These are phyloP conservation scores for Cylindrotheca closterium DNA, from an alignment of 108 stramenopile species.

Conservation along the genomic window DNA sequence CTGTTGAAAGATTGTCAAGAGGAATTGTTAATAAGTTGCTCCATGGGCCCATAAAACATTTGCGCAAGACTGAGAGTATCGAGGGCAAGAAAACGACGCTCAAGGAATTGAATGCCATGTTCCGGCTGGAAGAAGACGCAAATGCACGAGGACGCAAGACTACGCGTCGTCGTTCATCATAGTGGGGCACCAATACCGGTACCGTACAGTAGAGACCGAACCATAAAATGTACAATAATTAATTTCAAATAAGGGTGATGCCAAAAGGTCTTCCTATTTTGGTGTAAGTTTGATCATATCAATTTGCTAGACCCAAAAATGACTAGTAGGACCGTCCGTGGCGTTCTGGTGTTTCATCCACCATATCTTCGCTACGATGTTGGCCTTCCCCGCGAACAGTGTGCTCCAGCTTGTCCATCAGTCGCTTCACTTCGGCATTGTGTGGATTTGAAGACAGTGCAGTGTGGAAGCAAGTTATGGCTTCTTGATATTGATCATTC, in stretches of 20 bases:
- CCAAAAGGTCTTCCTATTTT: too few species aligned
- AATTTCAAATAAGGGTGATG: too few species aligned
- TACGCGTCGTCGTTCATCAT: slow-evolving; percentile 20
- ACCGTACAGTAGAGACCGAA: background rate
- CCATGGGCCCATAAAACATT: slow-evolving; percentile 96
- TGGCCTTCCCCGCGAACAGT: slow-evolving; percentile 51
- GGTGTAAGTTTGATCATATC: too few species aligned
- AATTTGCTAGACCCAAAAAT: too few species aligned
- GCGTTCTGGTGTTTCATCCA: slow-evolving; percentile 37
- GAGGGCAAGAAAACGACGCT: slow-evolving; percentile 85
- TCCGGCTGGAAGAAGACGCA: slow-evolving; percentile 84
- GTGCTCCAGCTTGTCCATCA: slow-evolving; percentile 75
- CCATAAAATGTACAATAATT: too few species aligned
- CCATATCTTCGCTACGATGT: slow-evolving; percentile 31
- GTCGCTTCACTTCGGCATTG: slow-evolving; percentile 53
- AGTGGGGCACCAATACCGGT: background rate
- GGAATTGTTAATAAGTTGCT: slow-evolving; percentile 98
- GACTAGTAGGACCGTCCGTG: slow-evolving; percentile 11
- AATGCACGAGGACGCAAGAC: slow-evolving; percentile 25
- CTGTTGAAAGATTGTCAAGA: slow-evolving; percentile 91
- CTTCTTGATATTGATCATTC: slow-evolving; percentile 63
- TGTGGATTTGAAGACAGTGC: slow-evolving; percentile 77
- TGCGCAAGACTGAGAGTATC: slow-evolving; percentile 86
- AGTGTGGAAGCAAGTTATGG: slow-evolving; percentile 69
- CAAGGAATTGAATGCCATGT: slow-evolving; percentile 92